Evolutionary conservation across 164 flowering plant species (phyloP).

Genomic region (grape (Vitis vinifera)): ASM3070453v1 NC_081812.1:17569001-17569500

Average conservation of each 20-base stretch:
- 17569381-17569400: neutral
- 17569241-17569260: slow-evolving; percentile 69
- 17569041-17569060: no score
- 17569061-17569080: neutral
- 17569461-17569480: no score
- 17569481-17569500: no score
- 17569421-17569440: neutral
- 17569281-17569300: slow-evolving; percentile 61
- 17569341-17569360: slow-evolving; percentile 52
- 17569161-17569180: neutral
- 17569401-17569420: neutral
- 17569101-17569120: neutral
- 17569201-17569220: slow-evolving; percentile 43
- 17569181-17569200: neutral
- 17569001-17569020: no score
- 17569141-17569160: neutral
- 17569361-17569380: neutral
- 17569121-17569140: neutral
- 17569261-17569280: slow-evolving; percentile 64
- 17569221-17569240: slow-evolving; percentile 52
- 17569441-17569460: no score
- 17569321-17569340: slow-evolving; percentile 59
- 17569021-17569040: no score
- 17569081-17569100: neutral
- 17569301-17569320: slow-evolving; percentile 71